Evolutionary conservation across 306 rosid genomes (phyloP), one percentile per base, ranked within the genome.

Genomic region (Lathyrus aphaca): DNA sequence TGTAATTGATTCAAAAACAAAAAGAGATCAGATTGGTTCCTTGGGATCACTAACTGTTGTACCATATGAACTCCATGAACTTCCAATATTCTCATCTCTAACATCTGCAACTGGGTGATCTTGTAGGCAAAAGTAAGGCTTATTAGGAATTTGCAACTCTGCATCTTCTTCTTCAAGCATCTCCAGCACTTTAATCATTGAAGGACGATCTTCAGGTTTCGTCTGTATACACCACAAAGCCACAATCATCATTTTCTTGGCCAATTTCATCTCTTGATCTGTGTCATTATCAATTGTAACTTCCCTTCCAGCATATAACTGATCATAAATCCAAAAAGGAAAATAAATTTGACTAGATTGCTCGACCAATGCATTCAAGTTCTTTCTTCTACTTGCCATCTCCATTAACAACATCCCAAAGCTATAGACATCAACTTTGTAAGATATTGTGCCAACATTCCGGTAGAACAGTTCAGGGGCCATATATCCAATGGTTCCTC

Each of bases 391-490:
- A 15, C 14, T 10, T 1, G 64, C 44, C 23, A 58, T 58, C 14
- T 58, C 64, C 64, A 58, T 58, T 10, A 58, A 32, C 15, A 58
- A n/a, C 64, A 58, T 58, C 64, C 64, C 64, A 58, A 58, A 58
- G n/a, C 64, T 58, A 32, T 58, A 58, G 0, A 58, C 43, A 58
- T 58, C 44, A 9, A 8, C 64, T 58, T 58, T 58, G 64, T 58
- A 32, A 15, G 64, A 58, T 30, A 32, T 58, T n/a, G 23, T 14
- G 23, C 64, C 64, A 3, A 58, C 64, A 58, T 58, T 58, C 15
- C 64, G n/a, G 1, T 58, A 58, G 23, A 30, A 58, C 9, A 58
- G 14, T 37, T 58, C 64, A 8, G 64, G 64, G 42, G 64, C 64
- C 64, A 57, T 57, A 6, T 57, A 57, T 32, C 64, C 64, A 3